A percentile compares a stretch with the other conserved stretches of the same genome.
Evolutionary conservation across 257 asterid genomes (phyloP).

Genomic region (Rauvolfia tetraphylla): DNA sequence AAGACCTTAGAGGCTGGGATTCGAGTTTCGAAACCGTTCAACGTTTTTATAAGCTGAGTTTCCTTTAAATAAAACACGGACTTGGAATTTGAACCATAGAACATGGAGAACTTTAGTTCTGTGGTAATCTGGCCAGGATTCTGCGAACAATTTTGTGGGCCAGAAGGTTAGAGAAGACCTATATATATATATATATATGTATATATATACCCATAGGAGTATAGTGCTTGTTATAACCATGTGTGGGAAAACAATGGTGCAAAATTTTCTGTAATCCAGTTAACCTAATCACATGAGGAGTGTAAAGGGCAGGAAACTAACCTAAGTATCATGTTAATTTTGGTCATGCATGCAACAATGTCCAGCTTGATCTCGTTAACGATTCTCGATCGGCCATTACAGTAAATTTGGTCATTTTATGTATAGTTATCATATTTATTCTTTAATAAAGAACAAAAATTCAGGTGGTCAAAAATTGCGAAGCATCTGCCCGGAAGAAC

Average conservation of each 20-base stretch:
- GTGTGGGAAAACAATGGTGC: neutral
- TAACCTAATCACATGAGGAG: constrained; percentile 5
- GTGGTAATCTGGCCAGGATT: neutral
- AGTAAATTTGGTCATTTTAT: neutral
- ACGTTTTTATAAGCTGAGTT: constrained; percentile 21
- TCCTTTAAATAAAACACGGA: constrained; percentile 33
- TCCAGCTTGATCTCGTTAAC: neutral
- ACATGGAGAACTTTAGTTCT: constrained; percentile 35
- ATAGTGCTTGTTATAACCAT: neutral
- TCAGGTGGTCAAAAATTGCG: constrained; percentile 95
- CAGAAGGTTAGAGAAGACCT: neutral
- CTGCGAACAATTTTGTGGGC: constrained; percentile 1
- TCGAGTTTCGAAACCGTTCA: neutral
- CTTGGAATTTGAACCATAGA: constrained; percentile 39
- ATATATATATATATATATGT: neutral
- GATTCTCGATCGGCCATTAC: neutral
- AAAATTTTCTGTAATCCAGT: neutral
- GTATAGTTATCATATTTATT: neutral
- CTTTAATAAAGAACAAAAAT: neutral
- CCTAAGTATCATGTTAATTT: neutral
- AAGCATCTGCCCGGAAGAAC: constrained; percentile 92
- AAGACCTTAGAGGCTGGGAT: neutral
- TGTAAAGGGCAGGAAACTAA: neutral
- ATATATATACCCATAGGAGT: no score
- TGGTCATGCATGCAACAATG: neutral